Evolutionary conservation across 805 yeast genomes (phyloP), one percentile per base, ranked within the genome.

Genomic region (Wickerhamiella azymoides): DNA sequence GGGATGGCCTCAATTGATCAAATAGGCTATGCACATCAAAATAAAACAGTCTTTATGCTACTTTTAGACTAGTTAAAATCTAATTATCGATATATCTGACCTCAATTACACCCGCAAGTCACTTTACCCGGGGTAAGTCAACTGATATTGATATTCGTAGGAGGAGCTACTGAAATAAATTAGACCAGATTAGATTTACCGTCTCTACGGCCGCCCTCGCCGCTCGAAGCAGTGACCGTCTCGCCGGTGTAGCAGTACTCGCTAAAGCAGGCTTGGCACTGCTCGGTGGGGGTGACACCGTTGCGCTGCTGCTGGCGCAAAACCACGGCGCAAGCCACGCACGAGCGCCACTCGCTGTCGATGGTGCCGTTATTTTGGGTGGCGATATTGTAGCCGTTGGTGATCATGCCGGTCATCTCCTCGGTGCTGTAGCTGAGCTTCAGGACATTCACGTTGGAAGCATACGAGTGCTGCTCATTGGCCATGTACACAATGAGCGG

Each of bases 311-410:
- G 79, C 39, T 80, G 74, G 60, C 96, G 77, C 61, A 84, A 80
- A 46, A 86, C 67, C 44, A 84, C 74, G 4, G 95, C 95, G 70
- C 96, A 86, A 3, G 83, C 83, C 40, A 85, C 70, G 66, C 95
- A 86, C 3, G 77, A 70, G 33, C 73, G 68, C 80, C 84, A 85
- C 41, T 80, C 76, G 9, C n/a, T n/a, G n/a, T n/a, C n/a, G n/a
- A n/a, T n/a, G n/a, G n/a, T 81, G 32, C 76, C 66, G 24, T 85
- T 85, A 49, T 70, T 68, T 58, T 82, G 73, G 1, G 89, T 69
- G n/a, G 83, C 73, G 9, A 77, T 72, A 55, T 82, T 86, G 59
- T 77, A 83, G 18, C 94, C 94, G 59, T 85, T 85, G 56, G 68
- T 62, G 49, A 85, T 76, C 68, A 83, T 71, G 0, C 71, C 67